Conservation (phyloP, 2,329 filamentous ascomycete species). For the Arthrobotrys pseudoclavata region DNA sequence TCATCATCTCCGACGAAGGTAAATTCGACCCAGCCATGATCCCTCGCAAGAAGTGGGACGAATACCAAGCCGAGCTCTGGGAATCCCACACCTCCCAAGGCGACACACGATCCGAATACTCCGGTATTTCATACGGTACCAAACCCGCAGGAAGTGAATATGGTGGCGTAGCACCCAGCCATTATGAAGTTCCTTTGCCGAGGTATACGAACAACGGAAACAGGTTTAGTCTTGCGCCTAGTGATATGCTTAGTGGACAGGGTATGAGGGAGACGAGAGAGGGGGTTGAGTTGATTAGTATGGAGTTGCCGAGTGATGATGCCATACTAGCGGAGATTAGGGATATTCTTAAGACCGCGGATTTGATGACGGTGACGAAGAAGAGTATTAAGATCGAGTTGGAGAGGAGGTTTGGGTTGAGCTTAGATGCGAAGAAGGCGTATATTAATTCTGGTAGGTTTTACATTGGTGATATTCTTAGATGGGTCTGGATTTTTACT, state of each 20-base stretch:
- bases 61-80: constrained; percentile 98
- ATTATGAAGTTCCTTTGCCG: constrained; percentile 71
- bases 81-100: constrained; percentile 84
- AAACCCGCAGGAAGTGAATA: constrained; percentile 73
- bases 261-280: constrained; percentile 70
- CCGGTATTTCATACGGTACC: constrained; percentile 94
- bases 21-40: constrained; percentile 95
- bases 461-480: constrained; percentile 6
- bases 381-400: constrained; percentile 96
- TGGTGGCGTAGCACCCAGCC: constrained; percentile 71
- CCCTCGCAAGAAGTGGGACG: constrained; percentile 98
- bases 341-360: constrained; percentile 89
- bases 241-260: constrained; percentile 76
- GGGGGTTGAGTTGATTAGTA: constrained; percentile 81
- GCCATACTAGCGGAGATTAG: constrained; percentile 92
- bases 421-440: constrained; percentile 85
- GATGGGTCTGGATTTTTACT: constrained; percentile 59
- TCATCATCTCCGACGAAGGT: constrained; percentile 95
- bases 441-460: constrained; percentile 93
- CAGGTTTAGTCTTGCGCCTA: constrained; percentile 84
- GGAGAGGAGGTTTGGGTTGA: constrained; percentile 88
- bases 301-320: constrained; percentile 88
- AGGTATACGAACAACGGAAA: constrained; percentile 69
- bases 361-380: constrained; percentile 98
- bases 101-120: constrained; percentile 86